Evolutionary conservation across 352 stramenopile species (phyloP), one percentile per base, ranked within the genome.

Genomic region (Globisporangium ultimum): DNA sequence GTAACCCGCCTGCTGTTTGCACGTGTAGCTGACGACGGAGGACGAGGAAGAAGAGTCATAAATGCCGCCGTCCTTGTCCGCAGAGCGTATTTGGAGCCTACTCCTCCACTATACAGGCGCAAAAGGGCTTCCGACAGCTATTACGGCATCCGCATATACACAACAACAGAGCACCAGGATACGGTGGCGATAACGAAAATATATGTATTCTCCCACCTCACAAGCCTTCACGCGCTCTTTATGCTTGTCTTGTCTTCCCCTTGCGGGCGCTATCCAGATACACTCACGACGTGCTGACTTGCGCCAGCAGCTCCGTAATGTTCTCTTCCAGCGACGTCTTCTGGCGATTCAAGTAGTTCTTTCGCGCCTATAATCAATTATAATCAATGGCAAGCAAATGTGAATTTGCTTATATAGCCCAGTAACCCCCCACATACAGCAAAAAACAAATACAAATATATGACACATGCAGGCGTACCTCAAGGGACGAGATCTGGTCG

Each of bases 321-420:
- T 90, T 93, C 55, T 88, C 76, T 59, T 93, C 78, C 42, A 91
- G 69, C 48, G 76, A 88, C 48, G 74, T 71, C 70, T 91, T 91
- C 67, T 93, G 84, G 36, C 84, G 84, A 49, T 74, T 76, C 20
- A 93, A 55, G 64, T 93, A 93, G 65, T 88, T 82, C 72, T 93
- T 93, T 22, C 82, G 79, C 6, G 81, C 78, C 70, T 84, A 14
- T 12, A 38, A n/a, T n/a, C n/a, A n/a, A n/a, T n/a, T n/a, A n/a
- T n/a, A 28, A 5, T 28, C 15, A 21, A 53, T 43, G 24, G 18
- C 46, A 48, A 20, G 28, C 28, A 36, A 36, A 5, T 5, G 8
- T 2, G 5, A 32, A 32, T 32, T 32, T 32, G 24, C 5, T 36
- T 36, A 36, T 10, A 36, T 36, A 40, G n/a, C 24, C 24, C 24